Percentiles rank a stretch among this genome's conserved stretches.
phyloP scores from a whole-genome alignment of 805 yeast genomes.

The Saccharomycopsis synnaedendra region DNA sequence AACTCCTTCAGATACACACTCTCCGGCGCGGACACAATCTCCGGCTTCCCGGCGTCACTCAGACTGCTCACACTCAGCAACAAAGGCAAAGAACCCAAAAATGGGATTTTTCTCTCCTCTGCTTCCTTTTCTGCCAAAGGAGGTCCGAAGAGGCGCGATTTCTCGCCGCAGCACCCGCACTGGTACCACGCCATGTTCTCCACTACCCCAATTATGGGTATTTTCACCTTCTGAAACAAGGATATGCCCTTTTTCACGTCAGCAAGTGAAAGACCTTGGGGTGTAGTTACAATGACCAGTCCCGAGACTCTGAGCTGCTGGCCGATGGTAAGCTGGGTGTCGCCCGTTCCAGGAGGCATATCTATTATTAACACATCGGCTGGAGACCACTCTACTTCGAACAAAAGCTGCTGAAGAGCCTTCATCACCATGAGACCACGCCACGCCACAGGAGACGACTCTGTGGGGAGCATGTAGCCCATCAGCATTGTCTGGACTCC shows the following conservation, averaged over 20 bases:
- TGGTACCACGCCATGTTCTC: conserved; percentile 72
- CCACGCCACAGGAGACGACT: conserved; percentile 70
- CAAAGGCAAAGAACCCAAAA: conserved; percentile 61
- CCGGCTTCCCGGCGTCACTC: conserved; percentile 58
- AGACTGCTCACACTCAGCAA: conserved; percentile 45
- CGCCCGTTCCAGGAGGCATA: conserved; percentile 92
- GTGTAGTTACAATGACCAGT: conserved; percentile 73
- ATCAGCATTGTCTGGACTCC: conserved; percentile 82
- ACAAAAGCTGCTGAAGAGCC: conserved; percentile 73
- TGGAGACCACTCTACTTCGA: conserved; percentile 66
- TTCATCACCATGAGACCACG: conserved; percentile 81
- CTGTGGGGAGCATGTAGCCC: conserved; percentile 65
- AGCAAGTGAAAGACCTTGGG: conserved; percentile 73
- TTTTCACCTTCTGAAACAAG: conserved; percentile 61
- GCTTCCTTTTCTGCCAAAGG: conserved; percentile 45
- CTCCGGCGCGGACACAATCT: conserved; percentile 34
- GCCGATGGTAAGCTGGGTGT: conserved; percentile 71
- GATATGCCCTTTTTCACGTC: conserved; percentile 75
- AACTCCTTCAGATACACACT: conserved; percentile 32
- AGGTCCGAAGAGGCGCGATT: conserved; percentile 62
- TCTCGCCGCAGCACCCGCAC: conserved; percentile 69
- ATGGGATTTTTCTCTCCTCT: conserved; percentile 31
- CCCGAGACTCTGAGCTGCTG: conserved; percentile 72
- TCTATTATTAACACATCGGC: conserved; percentile 66
- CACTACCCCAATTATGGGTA: conserved; percentile 67